Conservation (phyloP, 768 basidiomycete species). For the Boletellus sp. region DNA sequence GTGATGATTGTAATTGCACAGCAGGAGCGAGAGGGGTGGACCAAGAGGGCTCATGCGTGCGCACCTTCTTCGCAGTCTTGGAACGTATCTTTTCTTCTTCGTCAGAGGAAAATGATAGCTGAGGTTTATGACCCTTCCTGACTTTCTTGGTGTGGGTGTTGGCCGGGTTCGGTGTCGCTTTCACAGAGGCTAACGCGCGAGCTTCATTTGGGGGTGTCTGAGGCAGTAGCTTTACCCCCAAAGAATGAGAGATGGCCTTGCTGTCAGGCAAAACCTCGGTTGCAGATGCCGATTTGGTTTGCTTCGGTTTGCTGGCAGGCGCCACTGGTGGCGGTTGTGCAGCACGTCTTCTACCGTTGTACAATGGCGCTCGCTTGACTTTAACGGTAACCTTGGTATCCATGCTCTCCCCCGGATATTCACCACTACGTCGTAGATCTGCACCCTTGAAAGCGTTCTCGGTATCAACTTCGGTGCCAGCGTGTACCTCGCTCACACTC, state of each 20-base stretch:
- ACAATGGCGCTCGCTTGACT: slow-evolving; percentile 53
- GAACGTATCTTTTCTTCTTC: slow-evolving; percentile 70
- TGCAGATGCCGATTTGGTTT: slow-evolving; percentile 5
- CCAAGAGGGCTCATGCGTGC: slow-evolving; percentile 36
- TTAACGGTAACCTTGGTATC: slow-evolving; percentile 21
- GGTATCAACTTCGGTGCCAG: slow-evolving; percentile 4
- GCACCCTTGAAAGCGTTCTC: slow-evolving; percentile 10
- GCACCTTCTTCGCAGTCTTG: slow-evolving; percentile 59
- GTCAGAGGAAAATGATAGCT: slow-evolving; percentile 60
- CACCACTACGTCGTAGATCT: slow-evolving; percentile 14
- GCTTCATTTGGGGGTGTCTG: slow-evolving; percentile 25
- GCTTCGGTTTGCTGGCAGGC: slow-evolving; percentile 16
- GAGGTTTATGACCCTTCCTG: slow-evolving; percentile 36
- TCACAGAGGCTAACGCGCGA: slow-evolving; percentile 9
- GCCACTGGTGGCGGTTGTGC: slow-evolving; percentile 1
- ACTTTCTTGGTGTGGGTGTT: slow-evolving; percentile 17
- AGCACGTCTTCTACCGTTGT: slow-evolving; percentile 30
- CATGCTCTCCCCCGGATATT: slow-evolving; percentile 12
- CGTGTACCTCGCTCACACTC: slow-evolving; percentile 16
- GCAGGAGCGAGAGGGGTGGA: slow-evolving; percentile 25
- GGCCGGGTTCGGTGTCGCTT: slow-evolving; percentile 16
- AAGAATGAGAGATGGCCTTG: slow-evolving; percentile 1
- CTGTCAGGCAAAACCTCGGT: slow-evolving; percentile 1
- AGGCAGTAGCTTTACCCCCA: slow-evolving; percentile 13
- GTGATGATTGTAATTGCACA: slow-evolving; percentile 16